A percentile compares a stretch with the other conserved stretches of the same genome.
phyloP scores from a whole-genome alignment of 495 filamentous ascomycete genomes.

The Hyaloscypha bicolor region DNA sequence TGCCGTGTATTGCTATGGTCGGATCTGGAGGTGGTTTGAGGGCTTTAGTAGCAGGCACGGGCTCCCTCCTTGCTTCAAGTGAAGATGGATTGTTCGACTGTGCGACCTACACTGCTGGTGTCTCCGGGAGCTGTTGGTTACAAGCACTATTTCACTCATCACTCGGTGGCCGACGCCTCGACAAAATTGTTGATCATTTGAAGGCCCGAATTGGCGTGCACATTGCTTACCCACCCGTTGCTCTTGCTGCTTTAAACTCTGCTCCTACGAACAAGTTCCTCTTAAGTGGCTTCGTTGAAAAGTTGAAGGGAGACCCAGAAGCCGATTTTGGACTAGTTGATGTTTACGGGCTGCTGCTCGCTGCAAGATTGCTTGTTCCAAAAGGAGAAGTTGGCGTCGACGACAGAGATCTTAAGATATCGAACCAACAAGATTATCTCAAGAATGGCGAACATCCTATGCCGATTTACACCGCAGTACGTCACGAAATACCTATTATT shows the following conservation, averaged over 20 bases:
- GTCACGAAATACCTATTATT: constrained; percentile 88
- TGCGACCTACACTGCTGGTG: constrained; percentile 90
- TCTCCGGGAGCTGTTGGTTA: constrained; percentile 94
- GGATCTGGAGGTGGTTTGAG: constrained; percentile 90
- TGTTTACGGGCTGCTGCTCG: constrained; percentile 84
- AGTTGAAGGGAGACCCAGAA: constrained; percentile 76
- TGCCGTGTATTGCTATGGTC: constrained; percentile 89
- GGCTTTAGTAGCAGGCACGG: constrained; percentile 85
- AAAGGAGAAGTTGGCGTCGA: constrained; percentile 78
- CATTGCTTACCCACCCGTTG: constrained; percentile 87
- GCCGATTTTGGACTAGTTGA: constrained; percentile 91
- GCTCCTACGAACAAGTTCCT: constrained; percentile 93
- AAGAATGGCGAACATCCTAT: constrained; percentile 78
- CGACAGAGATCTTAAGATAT: constrained; percentile 81
- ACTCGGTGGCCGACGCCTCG: constrained; percentile 63
- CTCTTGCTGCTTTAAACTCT: constrained; percentile 72
- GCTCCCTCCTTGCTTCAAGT: constrained; percentile 76
- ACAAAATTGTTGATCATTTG: constrained; percentile 75
- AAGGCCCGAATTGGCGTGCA: constrained; percentile 83
- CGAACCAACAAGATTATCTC: constrained; percentile 74
- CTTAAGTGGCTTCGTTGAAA: constrained; percentile 85
- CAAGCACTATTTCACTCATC: constrained; percentile 90
- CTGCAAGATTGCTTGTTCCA: constrained; percentile 81
- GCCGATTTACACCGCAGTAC: constrained; percentile 92
- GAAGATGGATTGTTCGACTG: constrained; percentile 92